Base-by-base conservation (phyloP, 345 rosid genomes). In the Salix brachista region DNA sequence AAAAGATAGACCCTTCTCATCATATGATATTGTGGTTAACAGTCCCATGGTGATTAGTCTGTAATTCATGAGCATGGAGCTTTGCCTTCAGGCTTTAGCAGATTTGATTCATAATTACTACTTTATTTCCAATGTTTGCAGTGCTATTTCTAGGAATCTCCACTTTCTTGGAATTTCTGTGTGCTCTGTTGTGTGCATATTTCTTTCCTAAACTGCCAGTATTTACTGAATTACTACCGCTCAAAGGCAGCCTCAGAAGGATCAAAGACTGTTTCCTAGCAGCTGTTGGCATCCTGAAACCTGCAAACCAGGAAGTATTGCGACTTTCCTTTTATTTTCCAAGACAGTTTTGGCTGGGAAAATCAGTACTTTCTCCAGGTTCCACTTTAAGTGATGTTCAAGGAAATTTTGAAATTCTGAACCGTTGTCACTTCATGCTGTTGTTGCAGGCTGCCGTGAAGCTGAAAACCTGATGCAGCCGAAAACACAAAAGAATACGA, bases 161-260 rank as follows among this genome's bases (percentile, higher is more conserved):
- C 34, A 80, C 97, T 18, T 85, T 85, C 76, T 75, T 85, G 65
- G 99, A 92, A 82, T 79, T 93, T 26, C 65, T 90, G 0, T 93
- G 98, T n/a, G 79, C 88, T 44, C 23, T 96, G 17, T 77, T 96
- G 19, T 96, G 93, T 66, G 87, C 96, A 0, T 84, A 67, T 67
- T 76, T 81, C 78, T 91, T 96, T 72, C 97, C 94, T 0, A 93
- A 92, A 67, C 83, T 93, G 19, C 92, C 98, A 1, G 83, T 93
- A 30, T 30, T 28, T 28, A 3, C 94, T 93, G 72, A 93, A 91
- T 78, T 88, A 96, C 82, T 96, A 89, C 78, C 89, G 94, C 32
- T n/a, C 91, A 0, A 96, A 92, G 85, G 98, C 98, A 1, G 91
- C 97, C 21, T 85, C 77, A 2, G 98, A 96, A 90, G 99, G 99